These are phyloP conservation scores for Pisolithus sp. DNA, from an alignment of 768 basidiomycete genomes.

Conservation along the genomic window DNA sequence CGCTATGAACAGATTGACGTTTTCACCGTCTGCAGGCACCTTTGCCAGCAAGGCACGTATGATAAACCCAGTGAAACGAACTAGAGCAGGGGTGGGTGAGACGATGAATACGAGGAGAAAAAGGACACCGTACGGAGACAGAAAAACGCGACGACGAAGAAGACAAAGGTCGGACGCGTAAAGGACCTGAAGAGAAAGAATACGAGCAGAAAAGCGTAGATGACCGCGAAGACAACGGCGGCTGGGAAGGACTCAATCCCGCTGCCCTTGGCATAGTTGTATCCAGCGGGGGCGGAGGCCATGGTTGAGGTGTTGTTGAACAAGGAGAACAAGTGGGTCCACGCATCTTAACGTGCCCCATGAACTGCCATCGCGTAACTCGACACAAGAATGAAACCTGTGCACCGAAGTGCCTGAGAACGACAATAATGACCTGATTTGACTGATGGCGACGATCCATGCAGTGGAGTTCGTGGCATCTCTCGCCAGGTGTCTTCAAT, in stretches of 20 bases:
- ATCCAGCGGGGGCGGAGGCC: constrained; percentile 2
- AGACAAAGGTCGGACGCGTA: constrained; percentile 14
- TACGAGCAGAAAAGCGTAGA: constrained; percentile 17
- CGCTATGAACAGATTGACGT: constrained; percentile 19
- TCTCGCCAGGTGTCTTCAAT: not conserved
- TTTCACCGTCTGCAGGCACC: constrained; percentile 16
- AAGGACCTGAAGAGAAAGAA: constrained; percentile 12
- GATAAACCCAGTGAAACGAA: constrained; percentile 14
- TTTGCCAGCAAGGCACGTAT: constrained; percentile 12
- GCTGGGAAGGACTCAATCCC: constrained; percentile 22
- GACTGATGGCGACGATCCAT: not conserved
- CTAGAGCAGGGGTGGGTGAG: not conserved
- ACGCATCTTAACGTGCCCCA: too few relatives aligned
- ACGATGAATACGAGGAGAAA: not conserved
- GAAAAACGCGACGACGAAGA: constrained; percentile 19
- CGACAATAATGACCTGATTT: too few relatives aligned
- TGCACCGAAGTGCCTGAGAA: too few relatives aligned
- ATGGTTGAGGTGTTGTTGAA: constrained; percentile 1
- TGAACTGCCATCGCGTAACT: not conserved
- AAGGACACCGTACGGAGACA: constrained; percentile 14
- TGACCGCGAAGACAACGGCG: constrained; percentile 20
- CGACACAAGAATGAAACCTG: too few relatives aligned
- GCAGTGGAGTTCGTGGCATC: not conserved
- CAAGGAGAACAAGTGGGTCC: not conserved
- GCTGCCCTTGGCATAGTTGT: constrained; percentile 11